Base-by-base conservation (phyloP, 129 eudicot genomes). In the Ambrosia trifida region DNA sequence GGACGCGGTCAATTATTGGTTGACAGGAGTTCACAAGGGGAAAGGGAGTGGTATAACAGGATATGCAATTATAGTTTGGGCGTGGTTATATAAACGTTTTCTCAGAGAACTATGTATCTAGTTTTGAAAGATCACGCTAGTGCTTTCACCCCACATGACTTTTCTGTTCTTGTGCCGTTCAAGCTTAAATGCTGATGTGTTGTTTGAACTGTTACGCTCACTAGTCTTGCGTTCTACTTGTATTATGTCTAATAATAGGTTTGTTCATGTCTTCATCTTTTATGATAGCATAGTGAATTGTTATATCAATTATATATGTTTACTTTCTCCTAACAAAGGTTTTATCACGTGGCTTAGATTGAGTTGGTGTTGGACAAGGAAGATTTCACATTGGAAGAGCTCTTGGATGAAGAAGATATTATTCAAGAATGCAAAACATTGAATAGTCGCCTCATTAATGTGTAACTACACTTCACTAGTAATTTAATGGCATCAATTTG, bases 371-470 rank as follows among this genome's bases (percentile, higher is more conserved):
- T 94, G 73, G 98, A 94, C 89, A 89, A 85, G 85, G 98, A 94
- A 18, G 77, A 80, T 80, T 87, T 83, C 77, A 87, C 98, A 32
- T 77, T 94, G 85, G 98, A 94, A 75, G 96, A 94, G 90, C 96
- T 94, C 67, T 66, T 94, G 89, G 98, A 89, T 63, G 96, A 94
- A 78, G 98, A 94, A 79, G 98, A 94, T 82, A 89, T 94, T 45
- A 94, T 94, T 71, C 98, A 94, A 84, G 98, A 94, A 84, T 94
- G 98, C 98, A 94, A 89, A 87, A 92, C 95, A 46, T 71, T 89
- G n/a, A 94, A 94, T 81, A 89, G 93, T 28, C 98, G 98, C 54
- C 95, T 94, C 76, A 94, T 94, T 68, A 94, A 94, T 83, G 85
- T 94, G 98, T 94, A 89, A 82, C 72, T 17, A 31, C 20, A 58